These are phyloP conservation scores for Agrocybe praecox DNA, from an alignment of 768 basidiomycete species.

Conservation along the genomic window DNA sequence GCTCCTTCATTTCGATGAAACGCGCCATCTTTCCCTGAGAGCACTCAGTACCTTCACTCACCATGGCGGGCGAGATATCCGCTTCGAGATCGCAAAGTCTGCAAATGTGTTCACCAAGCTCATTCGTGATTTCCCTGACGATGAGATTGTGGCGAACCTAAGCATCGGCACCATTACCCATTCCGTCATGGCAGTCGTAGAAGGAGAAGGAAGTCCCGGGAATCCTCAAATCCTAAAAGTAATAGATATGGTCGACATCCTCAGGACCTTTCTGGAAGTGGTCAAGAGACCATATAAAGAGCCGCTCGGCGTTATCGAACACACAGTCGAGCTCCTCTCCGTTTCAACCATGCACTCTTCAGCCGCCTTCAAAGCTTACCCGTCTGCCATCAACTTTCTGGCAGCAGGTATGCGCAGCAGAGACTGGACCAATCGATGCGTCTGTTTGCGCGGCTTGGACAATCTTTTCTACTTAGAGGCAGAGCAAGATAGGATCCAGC, in stretches of 20 bases:
- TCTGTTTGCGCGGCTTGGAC: slow-evolving; percentile 55
- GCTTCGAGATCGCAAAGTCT: slow-evolving; percentile 50
- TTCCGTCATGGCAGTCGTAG: slow-evolving; percentile 44
- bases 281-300: slow-evolving; percentile 40
- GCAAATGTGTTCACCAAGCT: slow-evolving; percentile 43
- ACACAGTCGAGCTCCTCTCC: slow-evolving; percentile 50
- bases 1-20: slow-evolving; percentile 46
- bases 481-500: slow-evolving; percentile 43
- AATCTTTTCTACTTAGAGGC: slow-evolving; percentile 47
- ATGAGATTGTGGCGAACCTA: slow-evolving; percentile 49
- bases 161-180: slow-evolving; percentile 56
- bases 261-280: slow-evolving; percentile 42
- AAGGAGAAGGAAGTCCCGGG: slow-evolving; percentile 37
- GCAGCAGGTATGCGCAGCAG: slow-evolving; percentile 56
- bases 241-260: slow-evolving; percentile 43
- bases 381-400: slow-evolving; percentile 50
- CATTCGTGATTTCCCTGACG: slow-evolving; percentile 51
- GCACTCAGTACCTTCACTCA: slow-evolving; percentile 61
- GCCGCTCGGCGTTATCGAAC: slow-evolving; percentile 40
- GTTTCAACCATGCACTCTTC: slow-evolving; percentile 46
- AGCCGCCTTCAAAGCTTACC: slow-evolving; percentile 43
- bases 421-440: slow-evolving; percentile 53
- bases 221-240: slow-evolving; percentile 37
- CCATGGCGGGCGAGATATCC: slow-evolving; percentile 54
- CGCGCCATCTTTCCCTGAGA: slow-evolving; percentile 54